Conservation (phyloP, 768 basidiomycete genomes). For the Suillus subaureus region DNA sequence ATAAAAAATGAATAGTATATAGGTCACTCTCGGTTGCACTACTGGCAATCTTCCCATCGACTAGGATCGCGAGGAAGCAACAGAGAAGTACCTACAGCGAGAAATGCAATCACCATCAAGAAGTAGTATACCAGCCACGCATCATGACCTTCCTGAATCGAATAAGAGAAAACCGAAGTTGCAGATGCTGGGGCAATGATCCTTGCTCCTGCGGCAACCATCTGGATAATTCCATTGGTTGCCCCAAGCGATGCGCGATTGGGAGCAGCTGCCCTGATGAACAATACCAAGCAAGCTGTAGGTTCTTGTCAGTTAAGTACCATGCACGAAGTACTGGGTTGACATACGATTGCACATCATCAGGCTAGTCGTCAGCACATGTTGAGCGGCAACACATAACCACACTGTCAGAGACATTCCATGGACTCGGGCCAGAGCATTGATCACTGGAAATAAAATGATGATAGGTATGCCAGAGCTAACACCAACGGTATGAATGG, state of each 20-base stretch:
- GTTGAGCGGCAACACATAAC: slow-evolving; percentile 51
- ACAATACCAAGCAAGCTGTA: slow-evolving; percentile 5
- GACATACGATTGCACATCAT: background rate
- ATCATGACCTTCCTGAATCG: slow-evolving; percentile 43
- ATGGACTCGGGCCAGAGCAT: slow-evolving; percentile 30
- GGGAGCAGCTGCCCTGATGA: slow-evolving; percentile 46
- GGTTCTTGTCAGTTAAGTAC: background rate
- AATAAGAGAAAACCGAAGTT: slow-evolving; percentile 69
- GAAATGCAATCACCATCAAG: slow-evolving; percentile 17
- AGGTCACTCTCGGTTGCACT: background rate
- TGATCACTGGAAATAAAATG: slow-evolving; percentile 42
- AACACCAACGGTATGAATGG: slow-evolving; percentile 54
- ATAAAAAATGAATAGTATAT: no score
- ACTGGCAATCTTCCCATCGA: background rate
- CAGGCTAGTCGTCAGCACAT: slow-evolving; percentile 40
- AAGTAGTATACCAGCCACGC: slow-evolving; percentile 33
- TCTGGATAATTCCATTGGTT: slow-evolving; percentile 64
- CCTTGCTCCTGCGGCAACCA: slow-evolving; percentile 41
- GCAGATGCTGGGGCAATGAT: slow-evolving; percentile 58
- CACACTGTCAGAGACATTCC: slow-evolving; percentile 40
- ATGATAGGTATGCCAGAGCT: slow-evolving; percentile 47
- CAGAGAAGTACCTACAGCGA: slow-evolving; percentile 22
- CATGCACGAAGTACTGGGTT: background rate
- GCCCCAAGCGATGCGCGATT: slow-evolving; percentile 68
- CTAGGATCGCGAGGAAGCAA: slow-evolving; percentile 25